phyloP scores from a whole-genome alignment of 768 basidiomycete genomes.

The Pleurotus ostreatus region DNA sequence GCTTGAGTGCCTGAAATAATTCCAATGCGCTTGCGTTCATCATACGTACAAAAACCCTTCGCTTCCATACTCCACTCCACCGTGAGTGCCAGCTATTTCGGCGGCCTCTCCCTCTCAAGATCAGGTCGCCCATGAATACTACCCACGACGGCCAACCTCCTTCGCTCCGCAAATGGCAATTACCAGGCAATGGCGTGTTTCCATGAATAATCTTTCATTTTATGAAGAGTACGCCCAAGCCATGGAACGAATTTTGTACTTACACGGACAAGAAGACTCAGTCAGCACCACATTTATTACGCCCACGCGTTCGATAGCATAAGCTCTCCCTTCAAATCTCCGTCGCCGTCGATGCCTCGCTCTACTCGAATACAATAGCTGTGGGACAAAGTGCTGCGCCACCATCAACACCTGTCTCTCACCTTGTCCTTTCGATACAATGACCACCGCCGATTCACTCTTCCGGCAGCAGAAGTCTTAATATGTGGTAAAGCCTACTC shows the following conservation, averaged over 20 bases:
- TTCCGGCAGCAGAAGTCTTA: too few species aligned
- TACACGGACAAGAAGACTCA: too few species aligned
- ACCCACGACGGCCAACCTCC: too few species aligned
- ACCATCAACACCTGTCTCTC: slow-evolving; percentile 2
- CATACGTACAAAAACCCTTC: neutral
- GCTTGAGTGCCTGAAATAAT: too few species aligned
- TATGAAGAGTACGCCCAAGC: too few species aligned
- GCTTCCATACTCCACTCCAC: slow-evolving; percentile 2
- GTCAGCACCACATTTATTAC: neutral
- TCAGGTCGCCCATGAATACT: neutral
- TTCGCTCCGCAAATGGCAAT: too few species aligned
- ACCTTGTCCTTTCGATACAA: neutral
- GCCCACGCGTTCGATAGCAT: neutral
- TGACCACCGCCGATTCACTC: too few species aligned
- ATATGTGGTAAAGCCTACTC: neutral
- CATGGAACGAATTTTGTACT: too few species aligned
- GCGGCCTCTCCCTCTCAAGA: neutral
- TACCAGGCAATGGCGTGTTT: too few species aligned
- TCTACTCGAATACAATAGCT: slow-evolving; percentile 6
- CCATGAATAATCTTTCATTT: too few species aligned
- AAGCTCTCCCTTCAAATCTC: neutral
- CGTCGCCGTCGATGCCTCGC: neutral
- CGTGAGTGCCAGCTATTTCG: too few species aligned
- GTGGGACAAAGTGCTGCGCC: slow-evolving; percentile 1
- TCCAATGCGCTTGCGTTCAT: neutral